A percentile compares a stretch with the other conserved stretches of the same genome.
phyloP scores from a whole-genome alignment of 2,329 filamentous ascomycete genomes.

The Fusarium subtropicale region DNA sequence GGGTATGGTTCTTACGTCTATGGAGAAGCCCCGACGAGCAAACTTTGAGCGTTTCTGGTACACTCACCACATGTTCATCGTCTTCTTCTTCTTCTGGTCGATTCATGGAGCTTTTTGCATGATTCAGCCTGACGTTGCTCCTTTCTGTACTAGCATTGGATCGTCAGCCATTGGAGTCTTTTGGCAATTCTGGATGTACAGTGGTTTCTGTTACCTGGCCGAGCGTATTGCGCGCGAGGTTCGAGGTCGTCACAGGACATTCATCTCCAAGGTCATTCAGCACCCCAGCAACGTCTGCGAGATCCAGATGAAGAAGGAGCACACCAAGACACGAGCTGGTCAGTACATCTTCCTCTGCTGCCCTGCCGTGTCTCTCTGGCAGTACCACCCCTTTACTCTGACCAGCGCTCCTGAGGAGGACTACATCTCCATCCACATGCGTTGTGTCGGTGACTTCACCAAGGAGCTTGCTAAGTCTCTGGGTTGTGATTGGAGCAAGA shows the following conservation, averaged over 20 bases:
- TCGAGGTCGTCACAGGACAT: conserved; percentile 83
- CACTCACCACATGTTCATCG: conserved; percentile 86
- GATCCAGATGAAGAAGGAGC: conserved; percentile 91
- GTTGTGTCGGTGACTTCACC: conserved; percentile 86
- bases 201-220: conserved; percentile 82
- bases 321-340: conserved; percentile 83
- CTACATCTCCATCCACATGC: conserved; percentile 88
- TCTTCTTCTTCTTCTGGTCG: conserved; percentile 94
- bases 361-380: conserved; percentile 86
- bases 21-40: conserved; percentile 80
- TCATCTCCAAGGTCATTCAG: conserved; percentile 89
- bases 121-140: conserved; percentile 85
- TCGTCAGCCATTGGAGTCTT: conserved; percentile 78
- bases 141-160: conserved; percentile 78
- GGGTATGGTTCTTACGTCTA: conserved; percentile 80
- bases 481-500: conserved; percentile 77
- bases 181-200: conserved; percentile 91
- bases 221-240: conserved; percentile 83
- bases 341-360: conserved; percentile 93
- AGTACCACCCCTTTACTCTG: conserved; percentile 88
- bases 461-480: conserved; percentile 74
- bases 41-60: conserved; percentile 95
- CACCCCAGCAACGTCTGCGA: conserved; percentile 90
- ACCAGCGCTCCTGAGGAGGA: conserved; percentile 91
- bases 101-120: conserved; percentile 90